Conservation (phyloP, 2,329 filamentous ascomycete species). For the Ilyonectria destructans region DNA sequence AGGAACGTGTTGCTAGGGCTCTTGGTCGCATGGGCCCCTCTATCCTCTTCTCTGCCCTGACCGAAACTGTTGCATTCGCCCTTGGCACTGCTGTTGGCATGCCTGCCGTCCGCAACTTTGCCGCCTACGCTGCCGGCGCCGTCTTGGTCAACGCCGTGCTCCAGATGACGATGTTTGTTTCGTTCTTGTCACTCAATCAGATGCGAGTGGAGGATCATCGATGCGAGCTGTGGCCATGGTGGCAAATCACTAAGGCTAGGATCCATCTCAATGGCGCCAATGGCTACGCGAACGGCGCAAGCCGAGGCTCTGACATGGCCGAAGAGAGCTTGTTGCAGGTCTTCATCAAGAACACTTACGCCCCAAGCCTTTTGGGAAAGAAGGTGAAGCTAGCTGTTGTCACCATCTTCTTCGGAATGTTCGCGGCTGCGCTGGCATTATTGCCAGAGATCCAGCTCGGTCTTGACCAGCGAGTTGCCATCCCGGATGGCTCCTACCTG, state of each 20-base stretch:
- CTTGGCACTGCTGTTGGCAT: conserved; percentile 96
- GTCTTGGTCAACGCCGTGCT: conserved; percentile 98
- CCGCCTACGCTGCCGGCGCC: conserved; percentile 94
- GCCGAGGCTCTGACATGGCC: conserved; percentile 79
- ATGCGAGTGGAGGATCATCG: conserved; percentile 89
- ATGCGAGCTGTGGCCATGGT: conserved; percentile 92
- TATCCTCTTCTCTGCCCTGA: conserved; percentile 94
- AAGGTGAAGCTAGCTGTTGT: conserved; percentile 85
- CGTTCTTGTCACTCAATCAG: conserved; percentile 93
- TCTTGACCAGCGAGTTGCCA: conserved; percentile 93
- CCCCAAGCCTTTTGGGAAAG: conserved; percentile 84
- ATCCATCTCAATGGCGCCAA: conserved; percentile 74
- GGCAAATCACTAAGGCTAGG: conserved; percentile 83
- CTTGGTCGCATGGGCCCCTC: conserved; percentile 98
- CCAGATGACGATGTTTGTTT: conserved; percentile 97
- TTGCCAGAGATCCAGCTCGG: conserved; percentile 90
- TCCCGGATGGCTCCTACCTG: conserved; percentile 94
- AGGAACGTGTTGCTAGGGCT: conserved; percentile 87
- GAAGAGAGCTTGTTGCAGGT: conserved; percentile 88
- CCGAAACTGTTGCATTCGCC: conserved; percentile 94
- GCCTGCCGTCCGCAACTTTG: conserved; percentile 98
- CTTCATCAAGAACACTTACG: conserved; percentile 93
- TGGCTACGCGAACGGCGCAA: conserved; percentile 69
- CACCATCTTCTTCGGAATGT: conserved; percentile 87
- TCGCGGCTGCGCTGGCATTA: conserved; percentile 88